Conservation (phyloP, 345 rosid genomes). For the Brassica nigra region DNA sequence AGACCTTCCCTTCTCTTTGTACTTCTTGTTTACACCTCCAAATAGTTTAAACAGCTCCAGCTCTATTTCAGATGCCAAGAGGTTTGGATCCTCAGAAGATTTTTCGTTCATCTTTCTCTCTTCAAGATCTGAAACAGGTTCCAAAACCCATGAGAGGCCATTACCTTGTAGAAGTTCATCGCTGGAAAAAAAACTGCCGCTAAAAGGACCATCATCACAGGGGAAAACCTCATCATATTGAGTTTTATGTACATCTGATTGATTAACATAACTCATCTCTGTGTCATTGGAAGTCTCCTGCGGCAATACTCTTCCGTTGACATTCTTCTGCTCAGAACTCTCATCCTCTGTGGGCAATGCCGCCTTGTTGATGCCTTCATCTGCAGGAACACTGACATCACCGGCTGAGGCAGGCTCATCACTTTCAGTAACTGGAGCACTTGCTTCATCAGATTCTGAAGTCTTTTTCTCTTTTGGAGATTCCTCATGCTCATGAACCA, state of each 20-base stretch:
- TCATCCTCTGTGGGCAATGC: constrained; percentile 13
- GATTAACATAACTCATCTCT: constrained; percentile 33
- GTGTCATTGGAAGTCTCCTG: constrained; percentile 36
- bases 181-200: constrained; percentile 62
- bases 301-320: constrained; percentile 20
- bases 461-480: constrained; percentile 41
- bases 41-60: constrained; percentile 78
- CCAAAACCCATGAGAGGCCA: constrained; percentile 89
- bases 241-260: constrained; percentile 45
- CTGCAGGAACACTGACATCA: constrained; percentile 37
- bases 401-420: constrained; percentile 25
- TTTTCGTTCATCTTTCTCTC: constrained; percentile 30
- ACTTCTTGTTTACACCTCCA: constrained; percentile 96
- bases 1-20: constrained; percentile 93
- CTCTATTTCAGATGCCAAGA: constrained; percentile 73
- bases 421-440: constrained; percentile 35
- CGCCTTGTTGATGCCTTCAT: background rate
- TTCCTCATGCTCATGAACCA: constrained; percentile 53
- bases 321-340: constrained; percentile 21
- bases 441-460: constrained; percentile 44
- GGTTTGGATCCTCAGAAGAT: constrained; percentile 45
- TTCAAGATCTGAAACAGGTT: constrained; percentile 48
- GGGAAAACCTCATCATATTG: constrained; percentile 48
- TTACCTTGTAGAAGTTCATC: constrained; percentile 97
- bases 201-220: constrained; percentile 62